Evolutionary conservation across 2,329 filamentous ascomycete species (phyloP).

Genomic region (Ramularia endophylla): DNA sequence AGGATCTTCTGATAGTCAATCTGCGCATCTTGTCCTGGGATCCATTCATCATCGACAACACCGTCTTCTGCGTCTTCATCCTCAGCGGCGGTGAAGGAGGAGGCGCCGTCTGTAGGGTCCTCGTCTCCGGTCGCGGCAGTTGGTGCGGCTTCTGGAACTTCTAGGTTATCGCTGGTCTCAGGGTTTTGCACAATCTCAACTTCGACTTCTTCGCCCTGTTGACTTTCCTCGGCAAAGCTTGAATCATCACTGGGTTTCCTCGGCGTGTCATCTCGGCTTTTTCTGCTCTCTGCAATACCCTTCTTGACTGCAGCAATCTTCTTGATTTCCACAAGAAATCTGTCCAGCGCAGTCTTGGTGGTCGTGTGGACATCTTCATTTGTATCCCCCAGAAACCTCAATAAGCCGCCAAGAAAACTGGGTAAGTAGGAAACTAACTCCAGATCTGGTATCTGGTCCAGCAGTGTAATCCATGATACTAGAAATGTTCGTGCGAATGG

Average conservation of each 20-base stretch:
- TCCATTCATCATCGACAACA: slow-evolving; percentile 79
- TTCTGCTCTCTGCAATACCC: slow-evolving; percentile 80
- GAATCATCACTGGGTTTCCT: slow-evolving; percentile 22
- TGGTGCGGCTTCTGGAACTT: slow-evolving; percentile 9
- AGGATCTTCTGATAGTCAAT: slow-evolving; percentile 90
- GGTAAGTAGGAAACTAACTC: slow-evolving; percentile 91
- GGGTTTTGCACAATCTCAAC: slow-evolving; percentile 15
- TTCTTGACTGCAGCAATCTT: slow-evolving; percentile 90
- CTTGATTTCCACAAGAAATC: slow-evolving; percentile 89
- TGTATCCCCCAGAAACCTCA: slow-evolving; percentile 86
- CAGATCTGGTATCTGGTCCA: slow-evolving; percentile 94
- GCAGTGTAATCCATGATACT: slow-evolving; percentile 88
- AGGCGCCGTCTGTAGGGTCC: slow-evolving; percentile 41
- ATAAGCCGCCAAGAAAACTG: slow-evolving; percentile 80
- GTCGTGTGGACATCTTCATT: slow-evolving; percentile 93
- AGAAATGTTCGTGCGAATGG: slow-evolving; percentile 93
- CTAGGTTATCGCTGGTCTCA: slow-evolving; percentile 16
- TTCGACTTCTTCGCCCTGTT: slow-evolving; percentile 44
- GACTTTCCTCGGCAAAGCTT: slow-evolving; percentile 11
- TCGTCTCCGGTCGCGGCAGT: slow-evolving; percentile 2
- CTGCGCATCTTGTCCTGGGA: slow-evolving; percentile 93
- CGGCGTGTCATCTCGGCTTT: slow-evolving; percentile 48
- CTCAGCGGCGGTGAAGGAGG: slow-evolving; percentile 49
- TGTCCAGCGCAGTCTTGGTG: slow-evolving; percentile 81
- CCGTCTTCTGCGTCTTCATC: slow-evolving; percentile 38